Evolutionary conservation across 73 alveolate genomes (phyloP), one percentile per base, ranked within the genome.

Genomic region (Paramecium pentaurelia): DNA sequence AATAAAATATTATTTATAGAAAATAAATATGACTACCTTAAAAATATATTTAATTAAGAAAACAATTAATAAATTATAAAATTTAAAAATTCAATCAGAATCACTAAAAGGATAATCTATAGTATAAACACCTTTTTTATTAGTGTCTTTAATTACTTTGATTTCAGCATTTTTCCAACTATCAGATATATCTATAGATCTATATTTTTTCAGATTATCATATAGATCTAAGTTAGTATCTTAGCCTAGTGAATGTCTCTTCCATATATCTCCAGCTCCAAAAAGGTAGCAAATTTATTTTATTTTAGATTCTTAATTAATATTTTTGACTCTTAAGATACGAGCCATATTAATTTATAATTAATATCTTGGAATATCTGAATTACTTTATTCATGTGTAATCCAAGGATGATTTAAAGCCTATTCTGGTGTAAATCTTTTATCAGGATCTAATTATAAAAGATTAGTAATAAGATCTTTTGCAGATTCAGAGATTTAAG

Each of bases 241-340:
- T 8, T 75, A 38, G n/a, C 88, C 88, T 10, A 38, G 45, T 1
- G 88, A 75, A 20, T 75, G 88, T 20, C 88, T 34, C 30, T 42
- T 75, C 88, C 88, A 75, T 37, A 75, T 75, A 6, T 75, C 88
- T 38, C 88, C 88, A 16, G 60, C 88, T 12, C 88, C 88, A 12
- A 75, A 75, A 10, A 75, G 60, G n/a, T 30, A 75, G 18, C 88
- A 75, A 36, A 75, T 38, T 42, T 75, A 75, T 75, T 42, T 75
- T 1, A 75, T 38, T 75, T 36, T 75, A 6, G 58, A 75, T 75
- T 75, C 58, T 75, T 42, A 36, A 36, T 75, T 75, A 11, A 30
- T 75, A 38, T 34, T 22, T 75, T 42, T 75, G 47, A 75, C 60
- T 22, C 60, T 75, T n/a, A 75, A 42, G 60, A 75, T 22, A 9